These are phyloP conservation scores for Puccinellia tenuiflora DNA, from an alignment of 176 grass and related monocot species.

Conservation along the genomic window DNA sequence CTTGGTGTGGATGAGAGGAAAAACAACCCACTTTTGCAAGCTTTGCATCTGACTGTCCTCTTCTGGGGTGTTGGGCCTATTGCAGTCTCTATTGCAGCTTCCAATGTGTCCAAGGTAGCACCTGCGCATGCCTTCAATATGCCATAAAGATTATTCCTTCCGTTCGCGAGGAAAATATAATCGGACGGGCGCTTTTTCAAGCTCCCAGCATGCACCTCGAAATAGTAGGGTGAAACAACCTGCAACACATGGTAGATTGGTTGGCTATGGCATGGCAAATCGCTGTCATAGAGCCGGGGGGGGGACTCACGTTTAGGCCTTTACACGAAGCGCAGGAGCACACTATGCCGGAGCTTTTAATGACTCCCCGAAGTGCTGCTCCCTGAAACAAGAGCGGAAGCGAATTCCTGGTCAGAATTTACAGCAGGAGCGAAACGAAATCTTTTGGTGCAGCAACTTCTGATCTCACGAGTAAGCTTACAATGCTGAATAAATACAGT, in stretches of 20 bases:
- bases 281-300: background rate
- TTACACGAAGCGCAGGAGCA: conserved; percentile 64
- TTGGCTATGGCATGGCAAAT: background rate
- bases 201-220: conserved; percentile 80
- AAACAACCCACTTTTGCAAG: conserved; percentile 39
- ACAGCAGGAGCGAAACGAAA: background rate
- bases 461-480: background rate
- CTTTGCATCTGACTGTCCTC: conserved; percentile 39
- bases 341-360: conserved; percentile 44
- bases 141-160: conserved; percentile 53
- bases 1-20: background rate
- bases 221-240: conserved; percentile 60
- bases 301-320: conserved; percentile 43
- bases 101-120: conserved; percentile 47
- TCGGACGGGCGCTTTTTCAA: conserved; percentile 66
- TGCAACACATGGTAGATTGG: conserved; percentile 20
- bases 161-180: conserved; percentile 65
- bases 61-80: conserved; percentile 42
- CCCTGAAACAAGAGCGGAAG: conserved; percentile 48
- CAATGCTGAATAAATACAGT: background rate
- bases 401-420: conserved; percentile 33
- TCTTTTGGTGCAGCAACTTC: background rate
- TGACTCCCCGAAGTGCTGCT: conserved; percentile 52
- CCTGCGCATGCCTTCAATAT: conserved; percentile 35
- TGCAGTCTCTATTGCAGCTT: conserved; percentile 45